These are phyloP conservation scores for Picochlorum sp. DNA, from an alignment of 139 green algal genomes.

Conservation along the genomic window DNA sequence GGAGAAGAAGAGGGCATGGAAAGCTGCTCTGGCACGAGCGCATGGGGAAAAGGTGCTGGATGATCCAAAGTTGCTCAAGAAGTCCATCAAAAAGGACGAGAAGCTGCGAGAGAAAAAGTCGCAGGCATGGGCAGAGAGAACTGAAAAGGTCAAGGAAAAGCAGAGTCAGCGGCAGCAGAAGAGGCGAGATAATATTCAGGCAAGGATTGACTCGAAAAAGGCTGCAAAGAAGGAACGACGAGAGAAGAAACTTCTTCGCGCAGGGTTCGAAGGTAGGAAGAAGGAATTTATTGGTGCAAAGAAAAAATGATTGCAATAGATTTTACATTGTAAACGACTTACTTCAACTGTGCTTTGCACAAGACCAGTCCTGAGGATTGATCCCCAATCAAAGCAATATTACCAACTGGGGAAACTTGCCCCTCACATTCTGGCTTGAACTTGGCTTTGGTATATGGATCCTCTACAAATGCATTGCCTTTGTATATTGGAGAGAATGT, in stretches of 20 bases:
- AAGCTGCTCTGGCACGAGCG: conserved; percentile 51
- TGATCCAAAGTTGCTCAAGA: conserved; percentile 72
- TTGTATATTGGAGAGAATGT: conserved; percentile 96
- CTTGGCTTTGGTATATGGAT: conserved; percentile 80
- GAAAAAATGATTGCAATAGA: background rate
- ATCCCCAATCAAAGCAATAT: conserved; percentile 74
- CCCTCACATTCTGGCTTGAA: conserved; percentile 80
- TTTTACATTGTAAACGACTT: background rate
- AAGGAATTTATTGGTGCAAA: conserved; percentile 43
- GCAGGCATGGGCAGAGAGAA: conserved; percentile 58
- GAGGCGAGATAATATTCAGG: conserved; percentile 57
- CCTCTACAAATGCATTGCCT: conserved; percentile 52
- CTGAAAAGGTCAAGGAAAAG: conserved; percentile 38
- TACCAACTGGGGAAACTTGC: conserved; percentile 75
- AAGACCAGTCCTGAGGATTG: conserved; percentile 78
- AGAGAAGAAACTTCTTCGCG: conserved; percentile 78
- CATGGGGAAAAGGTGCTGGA: conserved; percentile 77
- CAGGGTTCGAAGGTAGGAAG: conserved; percentile 80
- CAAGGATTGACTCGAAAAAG: conserved; percentile 46
- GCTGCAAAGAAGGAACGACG: conserved; percentile 66
- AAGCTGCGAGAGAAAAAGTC: conserved; percentile 61
- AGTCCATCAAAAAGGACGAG: conserved; percentile 56
- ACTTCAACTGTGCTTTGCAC: conserved; percentile 18
- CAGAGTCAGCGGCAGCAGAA: conserved; percentile 58
- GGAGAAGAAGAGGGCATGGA: conserved; percentile 46